Evolutionary conservation across 176 grass and related monocot genomes (phyloP).

Genomic region (Thalia dealbata): DNA sequence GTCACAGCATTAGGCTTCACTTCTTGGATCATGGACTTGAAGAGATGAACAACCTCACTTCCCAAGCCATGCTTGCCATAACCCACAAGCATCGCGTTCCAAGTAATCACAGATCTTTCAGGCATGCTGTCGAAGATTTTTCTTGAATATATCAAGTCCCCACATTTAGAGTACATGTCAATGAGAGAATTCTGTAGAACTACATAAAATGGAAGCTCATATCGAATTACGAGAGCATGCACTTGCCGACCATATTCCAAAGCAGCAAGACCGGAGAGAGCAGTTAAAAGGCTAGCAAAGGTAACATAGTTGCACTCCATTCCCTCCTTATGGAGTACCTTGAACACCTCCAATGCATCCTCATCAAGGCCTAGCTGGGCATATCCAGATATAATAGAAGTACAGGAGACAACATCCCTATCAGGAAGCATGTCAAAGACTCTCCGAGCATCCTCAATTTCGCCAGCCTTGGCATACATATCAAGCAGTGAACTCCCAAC

Average conservation of each 20-base stretch:
- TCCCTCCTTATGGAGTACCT: slow-evolving; percentile 38
- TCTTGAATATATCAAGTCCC: slow-evolving; percentile 46
- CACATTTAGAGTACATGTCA: slow-evolving; percentile 72
- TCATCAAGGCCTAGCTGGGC: slow-evolving; percentile 49
- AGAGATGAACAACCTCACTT: slow-evolving; percentile 36
- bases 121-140: slow-evolving; percentile 58
- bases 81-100: slow-evolving; percentile 64
- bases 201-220: slow-evolving; percentile 46
- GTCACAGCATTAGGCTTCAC: slow-evolving; percentile 53
- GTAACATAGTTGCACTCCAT: slow-evolving; percentile 75
- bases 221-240: slow-evolving; percentile 43
- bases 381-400: slow-evolving; percentile 63
- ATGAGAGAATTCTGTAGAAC: slow-evolving; percentile 69
- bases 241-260: slow-evolving; percentile 66
- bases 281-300: slow-evolving; percentile 46
- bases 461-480: slow-evolving; percentile 51
- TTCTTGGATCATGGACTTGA: slow-evolving; percentile 39
- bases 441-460: slow-evolving; percentile 49
- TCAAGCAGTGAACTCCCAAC: slow-evolving; percentile 65
- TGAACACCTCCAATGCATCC: slow-evolving; percentile 61
- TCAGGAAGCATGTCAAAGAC: slow-evolving; percentile 49
- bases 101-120: slow-evolving; percentile 50
- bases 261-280: slow-evolving; percentile 53
- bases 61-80: slow-evolving; percentile 69
- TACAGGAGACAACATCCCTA: slow-evolving; percentile 63